phyloP scores from a whole-genome alignment of 1,284 basidiomycete genomes.

The Baeospora myosura region DNA sequence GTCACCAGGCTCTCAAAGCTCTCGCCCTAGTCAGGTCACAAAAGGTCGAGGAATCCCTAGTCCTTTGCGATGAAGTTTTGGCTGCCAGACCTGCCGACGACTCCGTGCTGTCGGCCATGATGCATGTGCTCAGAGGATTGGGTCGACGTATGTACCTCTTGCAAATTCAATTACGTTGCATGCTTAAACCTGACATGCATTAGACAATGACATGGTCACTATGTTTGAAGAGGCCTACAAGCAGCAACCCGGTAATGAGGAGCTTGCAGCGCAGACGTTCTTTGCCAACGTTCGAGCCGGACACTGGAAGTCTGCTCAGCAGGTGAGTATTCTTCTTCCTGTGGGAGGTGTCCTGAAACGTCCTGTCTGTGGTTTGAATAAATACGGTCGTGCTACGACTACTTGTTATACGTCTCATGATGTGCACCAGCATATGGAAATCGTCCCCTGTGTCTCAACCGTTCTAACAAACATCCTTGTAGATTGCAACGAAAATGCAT shows the following conservation, averaged over 20 bases:
- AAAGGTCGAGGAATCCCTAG: constrained; percentile 73
- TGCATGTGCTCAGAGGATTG: constrained; percentile 69
- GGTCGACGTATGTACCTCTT: constrained; percentile 55
- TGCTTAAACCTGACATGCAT: constrained; percentile 10
- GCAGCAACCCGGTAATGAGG: constrained; percentile 71
- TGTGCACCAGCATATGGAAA: too few species aligned
- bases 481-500: constrained; percentile 72
- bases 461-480: constrained; percentile 5
- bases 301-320: constrained; percentile 77
- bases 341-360: neutral
- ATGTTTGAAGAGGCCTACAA: constrained; percentile 81
- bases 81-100: constrained; percentile 62
- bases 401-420: too few species aligned
- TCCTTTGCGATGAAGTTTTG: constrained; percentile 75
- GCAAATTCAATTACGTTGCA: constrained; percentile 1
- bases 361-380: too few species aligned
- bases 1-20: constrained; percentile 67
- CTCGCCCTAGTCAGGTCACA: constrained; percentile 74
- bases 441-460: too few species aligned
- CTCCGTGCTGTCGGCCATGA: constrained; percentile 67
- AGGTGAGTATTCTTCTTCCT: constrained; percentile 35
- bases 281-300: constrained; percentile 70
- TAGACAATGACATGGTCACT: constrained; percentile 69
- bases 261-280: constrained; percentile 76
- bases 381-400: too few species aligned